Conservation (phyloP, 2,329 filamentous ascomycete species). For the Calonectria honghensis region DNA sequence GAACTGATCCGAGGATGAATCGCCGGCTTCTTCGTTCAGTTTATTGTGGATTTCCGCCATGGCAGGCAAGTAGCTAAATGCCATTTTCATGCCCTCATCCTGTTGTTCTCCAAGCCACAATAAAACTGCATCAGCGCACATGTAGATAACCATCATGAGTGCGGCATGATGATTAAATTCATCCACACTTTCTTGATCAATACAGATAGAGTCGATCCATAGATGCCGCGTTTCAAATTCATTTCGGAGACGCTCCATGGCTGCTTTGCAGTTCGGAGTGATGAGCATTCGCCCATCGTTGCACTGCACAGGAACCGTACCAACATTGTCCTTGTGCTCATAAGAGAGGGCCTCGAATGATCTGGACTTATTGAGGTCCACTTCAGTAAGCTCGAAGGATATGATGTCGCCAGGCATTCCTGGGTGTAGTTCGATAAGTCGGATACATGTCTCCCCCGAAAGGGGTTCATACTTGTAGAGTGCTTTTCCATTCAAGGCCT, state of each 20-base stretch:
- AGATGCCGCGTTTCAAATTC: background rate
- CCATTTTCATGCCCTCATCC: background rate
- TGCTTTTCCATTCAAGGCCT: background rate
- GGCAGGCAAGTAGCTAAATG: background rate
- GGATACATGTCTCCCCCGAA: background rate
- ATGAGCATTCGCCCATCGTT: background rate
- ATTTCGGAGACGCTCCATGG: slow-evolving; percentile 2
- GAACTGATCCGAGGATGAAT: background rate
- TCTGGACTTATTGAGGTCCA: background rate
- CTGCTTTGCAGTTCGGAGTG: background rate
- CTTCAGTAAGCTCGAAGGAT: slow-evolving; percentile 1
- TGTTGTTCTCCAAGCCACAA: slow-evolving; percentile 3
- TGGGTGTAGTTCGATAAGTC: background rate
- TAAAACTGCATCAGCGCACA: background rate
- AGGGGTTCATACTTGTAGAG: slow-evolving; percentile 2
- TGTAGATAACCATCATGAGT: background rate
- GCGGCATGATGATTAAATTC: slow-evolving; percentile 2
- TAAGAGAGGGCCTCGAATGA: slow-evolving; percentile 1
- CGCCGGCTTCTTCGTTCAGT: background rate
- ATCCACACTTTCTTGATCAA: background rate
- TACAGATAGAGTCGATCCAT: slow-evolving; percentile 17
- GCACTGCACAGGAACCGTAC: slow-evolving; percentile 9
- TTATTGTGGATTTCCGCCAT: background rate
- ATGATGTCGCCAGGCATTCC: background rate
- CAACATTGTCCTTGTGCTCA: slow-evolving; percentile 6